Evolutionary conservation across 1,284 basidiomycete genomes (phyloP), one percentile per base, ranked within the genome.

Genomic region (Inonotus obliquus): DNA sequence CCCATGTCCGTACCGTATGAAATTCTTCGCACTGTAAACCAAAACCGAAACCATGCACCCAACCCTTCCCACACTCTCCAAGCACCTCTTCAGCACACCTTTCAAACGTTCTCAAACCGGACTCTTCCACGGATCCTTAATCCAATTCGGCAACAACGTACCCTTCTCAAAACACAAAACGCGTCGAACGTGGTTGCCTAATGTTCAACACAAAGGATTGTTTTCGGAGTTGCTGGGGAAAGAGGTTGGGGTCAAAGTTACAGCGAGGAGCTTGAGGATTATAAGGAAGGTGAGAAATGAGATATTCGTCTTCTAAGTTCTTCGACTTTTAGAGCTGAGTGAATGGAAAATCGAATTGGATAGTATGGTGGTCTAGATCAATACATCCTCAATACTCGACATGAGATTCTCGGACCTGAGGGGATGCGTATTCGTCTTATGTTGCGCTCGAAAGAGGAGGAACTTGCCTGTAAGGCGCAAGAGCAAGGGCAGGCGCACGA

Each of bases 121-220:
- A 58, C 84, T 94, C 1, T 93, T 90, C 71, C 90, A 92, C 62
- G 91, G 91, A 17, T 88, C 87, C 71, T 83, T 77, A 56, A 90
- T 87, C 65, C 87, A 85, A 67, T 87, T 85, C 66, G 94, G 94
- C 41, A 95, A 96, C 81, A 95, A 89, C 71, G 91, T 96, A 57
- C 93, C 94, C 0, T 90, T 92, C 74, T 96, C 94, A 23, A 87
- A 91, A 71, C 84, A 89, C 73, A 96, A 96, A 77, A 96, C 95
- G n/a, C 87, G 91, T 55, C 79, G 94, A 49, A 84, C 85, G 49
- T 97, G 94, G 94, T 77, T 92, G 27, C 92, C 94, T 25, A 97
- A 97, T 74, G 79, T 92, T 19, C 91, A 93, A 67, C 76, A 77
- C 62, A 92, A 92, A 72, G 81, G 84, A 2, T 68, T 94, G 52